phyloP scores from a whole-genome alignment of 345 rosid species.

The Murraya koenigii region DNA sequence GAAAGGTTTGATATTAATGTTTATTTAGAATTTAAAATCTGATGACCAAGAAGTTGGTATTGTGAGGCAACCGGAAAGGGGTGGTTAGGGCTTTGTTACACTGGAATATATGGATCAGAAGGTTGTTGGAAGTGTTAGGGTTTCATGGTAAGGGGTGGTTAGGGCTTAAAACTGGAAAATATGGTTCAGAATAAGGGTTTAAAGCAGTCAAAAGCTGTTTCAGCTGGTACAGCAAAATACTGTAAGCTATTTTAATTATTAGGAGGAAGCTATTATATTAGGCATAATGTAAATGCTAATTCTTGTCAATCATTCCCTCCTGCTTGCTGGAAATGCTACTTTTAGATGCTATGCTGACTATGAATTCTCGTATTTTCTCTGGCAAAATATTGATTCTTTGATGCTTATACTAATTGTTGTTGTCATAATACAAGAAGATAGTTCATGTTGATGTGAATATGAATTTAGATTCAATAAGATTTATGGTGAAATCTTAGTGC shows the following conservation, averaged over 20 bases:
- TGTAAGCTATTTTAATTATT: not conserved
- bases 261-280: not conserved
- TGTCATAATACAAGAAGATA: not conserved
- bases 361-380: too few species aligned
- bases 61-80: not conserved
- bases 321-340: not conserved
- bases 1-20: not conserved
- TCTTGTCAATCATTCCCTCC: not conserved
- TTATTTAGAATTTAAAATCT: not conserved
- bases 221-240: not conserved
- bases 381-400: not conserved
- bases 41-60: not conserved
- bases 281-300: not conserved
- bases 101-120: not conserved
- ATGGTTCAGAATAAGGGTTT: not conserved
- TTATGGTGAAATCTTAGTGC: not conserved
- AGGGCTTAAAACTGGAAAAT: not conserved
- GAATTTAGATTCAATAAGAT: not conserved
- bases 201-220: not conserved
- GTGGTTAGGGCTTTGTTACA: not conserved
- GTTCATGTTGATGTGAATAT: not conserved
- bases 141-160: not conserved
- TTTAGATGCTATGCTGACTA: not conserved
- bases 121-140: not conserved
- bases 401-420: not conserved